Base-by-base conservation (phyloP, 345 rosid species). In the Heritiera littoralis region DNA sequence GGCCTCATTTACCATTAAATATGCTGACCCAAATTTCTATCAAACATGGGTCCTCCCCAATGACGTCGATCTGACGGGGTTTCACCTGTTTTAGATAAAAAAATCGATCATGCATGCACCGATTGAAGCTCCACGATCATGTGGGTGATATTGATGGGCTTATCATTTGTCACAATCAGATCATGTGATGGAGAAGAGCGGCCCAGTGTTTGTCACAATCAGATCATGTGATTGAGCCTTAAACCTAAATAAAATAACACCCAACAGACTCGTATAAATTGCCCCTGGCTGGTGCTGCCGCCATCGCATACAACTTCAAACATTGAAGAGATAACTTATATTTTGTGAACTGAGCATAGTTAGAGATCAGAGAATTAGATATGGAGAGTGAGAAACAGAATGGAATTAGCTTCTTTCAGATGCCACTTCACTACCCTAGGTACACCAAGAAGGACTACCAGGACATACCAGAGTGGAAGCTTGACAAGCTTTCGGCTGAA, bases 121-220 rank as follows among this genome's bases (percentile, higher is more conserved):
- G 38, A 60, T 0, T 60, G 5, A 3, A 64, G 32, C 32, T 35
- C 49, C 28, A 10, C 64, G 28, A 54, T 55, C 64, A 18, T 18
- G 64, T 72, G 76, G 76, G 32, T 54, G 49, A 72, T 17, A 38
- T 18, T 35, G 49, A 72, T 72, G 64, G 76, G 64, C 49, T 54
- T 18, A 72, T 72, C 73, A 52, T 66, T 40, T 9, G 73, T 40
- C 13, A 6, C 61, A 38, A 77, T 13, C 18, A 48, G 41, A 17
- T 40, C 66, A 3, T 66, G 60, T 38, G 65, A 54, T 77, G 11
- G 63, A 8, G 54, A 14, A 77, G 3, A 40, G 49, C 55, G 74
- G 66, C 66, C 80, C 74, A 77, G 55, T 77, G n/a, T 67, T 77
- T 67, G 43, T 40, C 13, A 6, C 61, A 38, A 77, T 13, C 18